Percentiles rank a stretch among this genome's conserved stretches.
These are phyloP conservation scores for Nevesoporus exiguus DNA, from an alignment of 768 basidiomycete genomes.

Conservation along the genomic window DNA sequence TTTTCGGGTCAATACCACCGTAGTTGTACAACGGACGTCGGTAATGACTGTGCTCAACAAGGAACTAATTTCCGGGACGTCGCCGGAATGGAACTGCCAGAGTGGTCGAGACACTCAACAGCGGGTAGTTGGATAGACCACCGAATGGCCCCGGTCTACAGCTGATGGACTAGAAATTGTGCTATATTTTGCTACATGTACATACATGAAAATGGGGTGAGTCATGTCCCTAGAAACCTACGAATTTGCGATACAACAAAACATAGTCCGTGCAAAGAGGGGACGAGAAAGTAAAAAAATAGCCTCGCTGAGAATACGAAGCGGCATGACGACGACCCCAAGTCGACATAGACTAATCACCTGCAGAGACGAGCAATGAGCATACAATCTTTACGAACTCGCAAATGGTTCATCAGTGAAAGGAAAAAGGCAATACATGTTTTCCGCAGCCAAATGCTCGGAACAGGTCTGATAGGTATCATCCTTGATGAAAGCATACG, in stretches of 20 bases:
- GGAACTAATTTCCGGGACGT: background rate
- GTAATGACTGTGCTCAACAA: background rate
- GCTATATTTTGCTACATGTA: slow-evolving; percentile 10
- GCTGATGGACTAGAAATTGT: background rate
- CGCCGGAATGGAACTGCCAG: background rate
- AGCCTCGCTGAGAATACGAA: background rate
- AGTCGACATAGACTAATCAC: background rate
- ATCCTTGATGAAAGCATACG: slow-evolving; percentile 39
- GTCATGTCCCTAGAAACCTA: background rate
- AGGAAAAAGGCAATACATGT: slow-evolving; percentile 60
- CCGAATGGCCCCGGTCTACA: too few species aligned
- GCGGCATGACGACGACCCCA: background rate
- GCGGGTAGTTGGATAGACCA: too few species aligned
- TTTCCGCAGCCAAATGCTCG: slow-evolving; percentile 57
- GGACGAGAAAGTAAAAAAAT: background rate
- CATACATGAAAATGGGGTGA: slow-evolving; percentile 5
- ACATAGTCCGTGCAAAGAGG: slow-evolving; percentile 12
- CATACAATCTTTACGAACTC: background rate
- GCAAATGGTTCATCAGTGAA: slow-evolving; percentile 27
- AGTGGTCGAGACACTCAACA: too few species aligned
- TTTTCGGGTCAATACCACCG: background rate
- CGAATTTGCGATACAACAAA: slow-evolving; percentile 13
- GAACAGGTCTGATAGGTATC: slow-evolving; percentile 81
- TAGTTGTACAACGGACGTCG: slow-evolving; percentile 9
- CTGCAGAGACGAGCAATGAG: slow-evolving; percentile 10